Base-by-base conservation (phyloP, 176 grass and related monocot genomes). In the Bolboschoenus planiculmis region DNA sequence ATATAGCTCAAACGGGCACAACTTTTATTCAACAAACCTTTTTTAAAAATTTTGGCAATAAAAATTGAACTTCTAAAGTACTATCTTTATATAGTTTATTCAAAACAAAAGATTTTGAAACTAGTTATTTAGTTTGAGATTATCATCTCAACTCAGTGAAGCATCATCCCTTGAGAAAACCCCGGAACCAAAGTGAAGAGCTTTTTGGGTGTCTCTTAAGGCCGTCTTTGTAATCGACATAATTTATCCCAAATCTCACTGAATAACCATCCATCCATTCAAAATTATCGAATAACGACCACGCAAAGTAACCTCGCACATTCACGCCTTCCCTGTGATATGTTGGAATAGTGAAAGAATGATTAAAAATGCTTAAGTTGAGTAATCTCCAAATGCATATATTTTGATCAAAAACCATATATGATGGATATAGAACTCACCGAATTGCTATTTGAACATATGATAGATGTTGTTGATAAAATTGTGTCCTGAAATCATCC, bases 281-380 rank as follows among this genome's bases (percentile, higher is more conserved):
- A 4, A 97, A 94, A 20, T 97, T 92, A 83, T 97, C 95, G 39
- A 92, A 89, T 21, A 97, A 72, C 0, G 92, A 94, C 95, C 95
- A 97, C 34, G 90, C 88, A 64, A 97, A 97, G 51, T 89, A 97
- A 81, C 92, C 95, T 73, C 65, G 85, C 31, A 97, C 73, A 18
- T 92, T 57, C 16, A 78, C 87, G 55, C 90, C 88, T 88, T 91
- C 2, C 85, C 95, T 97, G 87, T 10, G 0, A 85, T 89, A 2
- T 40, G 30, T 89, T 62, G 64, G 34, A 77, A 57, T 67, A 30
- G 21, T n/a, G 33, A 55, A 42, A n/a, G 7, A 34, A n/a, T 56
- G 9, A 48, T 24, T 57, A n/a, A n/a, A n/a, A n/a, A n/a, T 37
- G 33, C 9, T 18, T 78, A 33, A 27, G n/a, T 21, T 58, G 35